Percentiles rank a stretch among this genome's conserved stretches.
Evolutionary conservation across 306 rosid genomes (phyloP).

Genomic region (Vigna nakashimae): DNA sequence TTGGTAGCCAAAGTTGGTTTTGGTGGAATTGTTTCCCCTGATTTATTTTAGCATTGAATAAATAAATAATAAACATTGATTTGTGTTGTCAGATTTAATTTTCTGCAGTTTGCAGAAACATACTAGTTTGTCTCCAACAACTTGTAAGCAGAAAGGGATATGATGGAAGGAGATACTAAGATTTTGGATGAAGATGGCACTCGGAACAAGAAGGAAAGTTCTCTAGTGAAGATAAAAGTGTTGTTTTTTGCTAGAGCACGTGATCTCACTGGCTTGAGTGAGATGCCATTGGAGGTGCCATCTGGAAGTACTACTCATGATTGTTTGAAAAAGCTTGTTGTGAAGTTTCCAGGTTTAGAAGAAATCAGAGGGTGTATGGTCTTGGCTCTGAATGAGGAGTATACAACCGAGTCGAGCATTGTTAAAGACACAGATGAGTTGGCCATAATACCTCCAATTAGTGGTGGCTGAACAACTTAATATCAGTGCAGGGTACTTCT

Average conservation of each 20-base stretch:
- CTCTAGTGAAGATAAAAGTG: constrained; percentile 66
- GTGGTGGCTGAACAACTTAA: constrained; percentile 67
- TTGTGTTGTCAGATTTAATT: background rate
- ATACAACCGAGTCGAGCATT: constrained; percentile 59
- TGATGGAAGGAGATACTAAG: constrained; percentile 43
- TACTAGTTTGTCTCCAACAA: constrained; percentile 18
- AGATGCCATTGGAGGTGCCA: constrained; percentile 70
- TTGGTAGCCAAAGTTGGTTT: background rate
- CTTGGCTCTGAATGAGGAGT: constrained; percentile 88
- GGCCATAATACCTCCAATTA: constrained; percentile 88
- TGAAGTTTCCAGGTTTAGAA: constrained; percentile 68
- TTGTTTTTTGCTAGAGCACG: constrained; percentile 92
- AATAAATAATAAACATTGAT: background rate
- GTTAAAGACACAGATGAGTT: constrained; percentile 79
- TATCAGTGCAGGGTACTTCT: constrained; percentile 1
- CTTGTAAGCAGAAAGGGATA: background rate
- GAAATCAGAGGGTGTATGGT: constrained; percentile 81
- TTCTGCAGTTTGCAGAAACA: constrained; percentile 16
- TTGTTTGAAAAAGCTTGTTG: constrained; percentile 69
- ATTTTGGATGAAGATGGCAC: constrained; percentile 31
- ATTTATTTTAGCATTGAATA: constrained; percentile 6
- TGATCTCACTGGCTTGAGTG: constrained; percentile 73
- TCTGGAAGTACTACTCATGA: constrained; percentile 75
- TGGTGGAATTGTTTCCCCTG: background rate
- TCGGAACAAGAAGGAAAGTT: constrained; percentile 23